Percentiles rank a stretch among this genome's conserved stretches.
Conservation (phyloP, 768 basidiomycete species). For the Pleurotus sapidus region DNA sequence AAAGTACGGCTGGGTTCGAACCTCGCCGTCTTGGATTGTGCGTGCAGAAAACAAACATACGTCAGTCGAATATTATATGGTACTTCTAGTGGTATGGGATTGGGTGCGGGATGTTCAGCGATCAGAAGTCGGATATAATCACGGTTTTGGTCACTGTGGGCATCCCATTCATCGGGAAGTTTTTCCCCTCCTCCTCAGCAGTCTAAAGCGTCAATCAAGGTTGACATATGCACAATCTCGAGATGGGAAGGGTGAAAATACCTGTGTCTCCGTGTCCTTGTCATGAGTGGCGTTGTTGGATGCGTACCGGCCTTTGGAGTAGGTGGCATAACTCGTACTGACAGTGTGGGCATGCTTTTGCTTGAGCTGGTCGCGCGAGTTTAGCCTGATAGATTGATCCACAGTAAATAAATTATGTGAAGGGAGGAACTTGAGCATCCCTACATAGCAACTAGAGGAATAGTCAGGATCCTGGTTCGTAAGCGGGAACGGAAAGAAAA, state of each 20-base stretch:
- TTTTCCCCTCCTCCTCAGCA: background rate
- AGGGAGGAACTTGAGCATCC: background rate
- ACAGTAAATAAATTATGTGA: background rate
- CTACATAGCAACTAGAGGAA: constrained; percentile 31
- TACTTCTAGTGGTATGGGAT: background rate
- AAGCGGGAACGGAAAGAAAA: constrained; percentile 16
- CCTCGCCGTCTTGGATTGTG: too few relatives aligned
- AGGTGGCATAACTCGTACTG: background rate
- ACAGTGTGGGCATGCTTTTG: constrained; percentile 12
- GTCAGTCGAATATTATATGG: background rate
- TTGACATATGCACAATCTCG: background rate
- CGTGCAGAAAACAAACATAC: background rate
- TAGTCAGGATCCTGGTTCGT: background rate
- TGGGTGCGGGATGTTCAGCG: background rate
- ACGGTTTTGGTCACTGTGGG: constrained; percentile 6
- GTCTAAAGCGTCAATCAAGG: background rate
- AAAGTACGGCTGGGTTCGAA: too few relatives aligned
- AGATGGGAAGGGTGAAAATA: background rate
- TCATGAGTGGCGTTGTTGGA: constrained; percentile 3
- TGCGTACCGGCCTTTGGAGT: background rate
- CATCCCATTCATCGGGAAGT: background rate
- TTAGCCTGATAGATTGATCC: constrained; percentile 14
- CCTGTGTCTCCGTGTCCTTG: constrained; percentile 6
- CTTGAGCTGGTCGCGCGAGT: constrained; percentile 18
- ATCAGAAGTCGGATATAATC: background rate